Evolutionary conservation across 345 rosid genomes (phyloP), one percentile per base, ranked within the genome.

Genomic region (Populus simonii): DNA sequence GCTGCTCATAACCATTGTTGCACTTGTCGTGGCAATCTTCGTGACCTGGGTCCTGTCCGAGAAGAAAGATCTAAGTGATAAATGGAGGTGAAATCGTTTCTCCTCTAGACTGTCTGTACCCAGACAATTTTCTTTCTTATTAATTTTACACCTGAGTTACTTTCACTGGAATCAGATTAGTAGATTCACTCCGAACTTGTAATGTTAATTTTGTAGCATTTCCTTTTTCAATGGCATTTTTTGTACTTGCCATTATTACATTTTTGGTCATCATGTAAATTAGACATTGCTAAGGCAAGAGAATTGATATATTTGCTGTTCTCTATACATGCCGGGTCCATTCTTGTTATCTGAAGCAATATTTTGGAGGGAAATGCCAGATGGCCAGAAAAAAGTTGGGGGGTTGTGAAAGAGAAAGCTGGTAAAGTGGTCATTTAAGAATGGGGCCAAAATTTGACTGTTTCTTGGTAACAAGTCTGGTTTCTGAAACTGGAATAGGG

Each of bases 1-100:
- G 35, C 92, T 96, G 76, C 94, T 96, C 83, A 74, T 93, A 63
- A 96, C 99, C 5, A 96, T 96, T 5, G 89, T 89, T 53, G 98
- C 87, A 12, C 98, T 96, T 2, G 81, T 96, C 17, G 99, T 84
- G 3, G 96, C 98, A 29, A 92, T 93, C 81, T 89, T 92, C 39
- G 90, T 89, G 8, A 96, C 99, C 1, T 92, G 97, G 96, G 78
- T 87, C 41, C 81, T 90, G 85, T 91, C 99, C 0, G 95, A 96
- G 89, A 93, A 83, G 92, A 96, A 92, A 83, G 99, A 94, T 73
- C 86, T 96, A 45, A 86, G 84, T 17, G 98, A 91, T 65, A 92
- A 90, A 75, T 96, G 99, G 99, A 92, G 95, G 85, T 96, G 87
- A 91, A 61, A 4, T 15, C 66, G 22, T 63, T 66, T 66, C 63